Conservation (phyloP, 257 asterid genomes). For the Leptodermis oblonga region DNA sequence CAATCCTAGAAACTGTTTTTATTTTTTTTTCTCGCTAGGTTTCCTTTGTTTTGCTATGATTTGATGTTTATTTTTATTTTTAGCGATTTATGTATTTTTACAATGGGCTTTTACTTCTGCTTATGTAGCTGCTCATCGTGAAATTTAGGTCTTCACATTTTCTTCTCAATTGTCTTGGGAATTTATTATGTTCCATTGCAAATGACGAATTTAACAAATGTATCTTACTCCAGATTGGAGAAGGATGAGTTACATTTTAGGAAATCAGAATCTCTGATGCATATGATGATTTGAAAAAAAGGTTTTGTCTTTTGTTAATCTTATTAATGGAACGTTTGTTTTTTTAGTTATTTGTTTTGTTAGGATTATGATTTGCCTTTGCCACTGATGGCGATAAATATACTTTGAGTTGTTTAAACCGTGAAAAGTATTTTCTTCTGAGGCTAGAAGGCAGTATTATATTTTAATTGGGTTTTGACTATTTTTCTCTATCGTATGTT, state of each 20-base stretch:
- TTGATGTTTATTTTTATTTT: not conserved
- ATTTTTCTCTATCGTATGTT: not conserved
- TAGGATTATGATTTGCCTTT: not conserved
- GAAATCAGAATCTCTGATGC: conserved; percentile 31
- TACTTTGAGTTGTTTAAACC: conserved; percentile 19
- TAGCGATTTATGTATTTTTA: too few relatives aligned
- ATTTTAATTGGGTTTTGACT: not conserved
- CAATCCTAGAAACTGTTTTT: too few relatives aligned
- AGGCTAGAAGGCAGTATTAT: conserved; percentile 4
- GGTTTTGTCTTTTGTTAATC: not conserved
- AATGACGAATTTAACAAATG: not conserved
- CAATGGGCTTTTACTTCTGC: too few relatives aligned
- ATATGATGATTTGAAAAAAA: not conserved
- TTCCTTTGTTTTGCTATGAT: not conserved
- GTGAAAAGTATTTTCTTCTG: conserved; percentile 11
- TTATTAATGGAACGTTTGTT: not conserved
- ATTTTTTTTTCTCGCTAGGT: not conserved
- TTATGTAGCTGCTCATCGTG: not conserved
- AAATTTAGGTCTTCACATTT: not conserved
- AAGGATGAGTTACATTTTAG: conserved; percentile 8
- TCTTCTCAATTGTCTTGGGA: not conserved
- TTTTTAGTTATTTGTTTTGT: not conserved
- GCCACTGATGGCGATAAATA: conserved; percentile 24
- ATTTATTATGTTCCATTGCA: not conserved
- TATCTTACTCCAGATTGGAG: conserved; percentile 14